Evolutionary conservation across 257 asterid species (phyloP).

Genomic region (Solanum medicagineum): DNA sequence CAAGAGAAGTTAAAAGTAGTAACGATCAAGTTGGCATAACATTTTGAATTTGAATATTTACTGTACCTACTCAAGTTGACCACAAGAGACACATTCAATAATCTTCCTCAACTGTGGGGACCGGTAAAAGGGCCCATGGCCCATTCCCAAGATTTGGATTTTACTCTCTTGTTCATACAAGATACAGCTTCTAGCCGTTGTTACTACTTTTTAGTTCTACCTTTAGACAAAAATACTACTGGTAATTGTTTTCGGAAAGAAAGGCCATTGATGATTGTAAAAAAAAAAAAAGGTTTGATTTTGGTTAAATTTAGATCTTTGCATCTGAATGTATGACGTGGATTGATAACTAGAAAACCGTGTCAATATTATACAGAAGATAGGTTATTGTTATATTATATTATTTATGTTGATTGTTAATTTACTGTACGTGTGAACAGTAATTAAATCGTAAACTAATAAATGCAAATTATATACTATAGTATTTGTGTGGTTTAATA

Average conservation of each 20-base stretch:
- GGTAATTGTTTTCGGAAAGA: neutral
- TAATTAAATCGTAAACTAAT: neutral
- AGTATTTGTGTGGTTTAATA: neutral
- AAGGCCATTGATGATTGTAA: neutral
- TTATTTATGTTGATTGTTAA: neutral
- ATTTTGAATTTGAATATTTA: neutral
- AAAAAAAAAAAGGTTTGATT: neutral
- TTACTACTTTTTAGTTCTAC: neutral
- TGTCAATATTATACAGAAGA: neutral
- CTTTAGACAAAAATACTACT: neutral
- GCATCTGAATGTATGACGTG: neutral
- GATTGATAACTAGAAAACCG: neutral
- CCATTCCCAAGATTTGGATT: neutral
- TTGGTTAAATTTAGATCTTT: neutral
- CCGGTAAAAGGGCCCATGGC: neutral
- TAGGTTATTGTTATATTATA: neutral
- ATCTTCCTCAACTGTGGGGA: neutral
- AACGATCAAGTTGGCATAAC: neutral
- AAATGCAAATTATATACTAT: neutral
- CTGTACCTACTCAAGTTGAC: neutral
- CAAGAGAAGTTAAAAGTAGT: neutral
- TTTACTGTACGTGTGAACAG: neutral
- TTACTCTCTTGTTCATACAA: neutral
- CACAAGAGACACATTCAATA: neutral
- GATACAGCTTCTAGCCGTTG: neutral